A percentile compares a stretch with the other conserved stretches of the same genome.
Conservation (phyloP, 2,329 filamentous ascomycete species). For the Trichoderma sp. region DNA sequence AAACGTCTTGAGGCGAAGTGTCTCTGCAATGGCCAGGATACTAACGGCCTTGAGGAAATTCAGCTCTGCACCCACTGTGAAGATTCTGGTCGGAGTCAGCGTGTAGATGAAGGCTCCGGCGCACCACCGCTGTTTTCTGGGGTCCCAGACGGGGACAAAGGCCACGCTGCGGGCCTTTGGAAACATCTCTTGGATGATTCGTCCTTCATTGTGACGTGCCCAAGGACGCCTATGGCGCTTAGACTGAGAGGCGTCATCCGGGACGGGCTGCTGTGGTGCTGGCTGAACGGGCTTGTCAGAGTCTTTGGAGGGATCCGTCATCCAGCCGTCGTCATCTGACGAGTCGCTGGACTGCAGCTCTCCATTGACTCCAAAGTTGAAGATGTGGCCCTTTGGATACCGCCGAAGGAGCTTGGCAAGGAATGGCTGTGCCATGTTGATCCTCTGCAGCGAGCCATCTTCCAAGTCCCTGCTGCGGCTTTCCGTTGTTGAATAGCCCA, state of each 20-base stretch:
- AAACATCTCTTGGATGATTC: conserved; percentile 43
- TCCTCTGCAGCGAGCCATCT: conserved; percentile 25
- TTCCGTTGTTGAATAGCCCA: conserved; percentile 46
- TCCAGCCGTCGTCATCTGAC: conserved; percentile 34
- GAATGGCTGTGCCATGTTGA: conserved; percentile 45
- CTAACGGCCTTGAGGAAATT: conserved; percentile 57
- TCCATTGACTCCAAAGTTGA: conserved; percentile 49
- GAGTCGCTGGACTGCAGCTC: conserved; percentile 41
- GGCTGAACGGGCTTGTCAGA: not conserved
- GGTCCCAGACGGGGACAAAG: conserved; percentile 55
- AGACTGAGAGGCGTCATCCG: conserved; percentile 1
- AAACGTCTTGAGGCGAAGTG: conserved; percentile 50
- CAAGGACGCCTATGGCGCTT: conserved; percentile 22
- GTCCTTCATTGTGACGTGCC: conserved; percentile 33
- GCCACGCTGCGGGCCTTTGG: conserved; percentile 51
- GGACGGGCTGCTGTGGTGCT: not conserved
- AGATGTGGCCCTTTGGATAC: conserved; percentile 53
- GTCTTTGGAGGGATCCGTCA: conserved; percentile 14
- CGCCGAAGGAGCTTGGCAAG: conserved; percentile 48
- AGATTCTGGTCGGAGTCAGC: conserved; percentile 46
- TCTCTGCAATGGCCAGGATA: conserved; percentile 60
- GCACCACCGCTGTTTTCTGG: conserved; percentile 51
- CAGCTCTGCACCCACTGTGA: conserved; percentile 54
- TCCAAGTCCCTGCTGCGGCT: conserved; percentile 41
- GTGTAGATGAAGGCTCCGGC: conserved; percentile 57